These are phyloP conservation scores for Cucurbita ficifolia DNA, from an alignment of 306 rosid genomes.

Conservation along the genomic window DNA sequence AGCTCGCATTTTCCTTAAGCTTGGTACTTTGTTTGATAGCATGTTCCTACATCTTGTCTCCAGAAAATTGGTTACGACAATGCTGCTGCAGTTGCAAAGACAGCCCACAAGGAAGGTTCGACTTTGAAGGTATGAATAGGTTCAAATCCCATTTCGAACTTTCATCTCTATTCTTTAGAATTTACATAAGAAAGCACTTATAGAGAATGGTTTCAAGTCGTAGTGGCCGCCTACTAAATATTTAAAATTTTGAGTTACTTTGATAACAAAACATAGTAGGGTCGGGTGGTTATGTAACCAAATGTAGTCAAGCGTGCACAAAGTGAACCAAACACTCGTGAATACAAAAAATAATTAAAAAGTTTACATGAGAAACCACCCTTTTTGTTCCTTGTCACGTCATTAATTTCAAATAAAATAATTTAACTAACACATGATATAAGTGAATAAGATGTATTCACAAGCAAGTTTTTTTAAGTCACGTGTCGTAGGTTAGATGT, in stretches of 20 bases:
- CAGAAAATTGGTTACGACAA: conserved; percentile 99
- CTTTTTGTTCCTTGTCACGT: not conserved
- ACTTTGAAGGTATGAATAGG: conserved; percentile 61
- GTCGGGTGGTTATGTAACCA: too few species aligned
- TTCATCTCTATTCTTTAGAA: not conserved
- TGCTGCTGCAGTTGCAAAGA: conserved; percentile 95
- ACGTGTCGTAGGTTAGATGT: not conserved
- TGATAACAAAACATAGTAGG: too few species aligned
- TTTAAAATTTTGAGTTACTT: too few species aligned
- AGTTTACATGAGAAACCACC: not conserved
- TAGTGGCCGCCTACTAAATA: too few species aligned
- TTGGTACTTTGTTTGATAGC: not conserved
- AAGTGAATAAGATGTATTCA: not conserved
- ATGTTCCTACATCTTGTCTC: conserved; percentile 7
- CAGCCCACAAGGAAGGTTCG: conserved; percentile 86
- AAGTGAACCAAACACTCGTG: too few species aligned
- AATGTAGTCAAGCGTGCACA: too few species aligned
- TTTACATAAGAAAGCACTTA: too few species aligned
- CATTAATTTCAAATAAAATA: not conserved
- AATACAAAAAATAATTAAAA: too few species aligned
- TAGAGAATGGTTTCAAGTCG: too few species aligned
- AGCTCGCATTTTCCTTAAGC: not conserved
- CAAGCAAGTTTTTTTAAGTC: not conserved
- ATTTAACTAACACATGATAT: not conserved
- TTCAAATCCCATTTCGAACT: not conserved